These are phyloP conservation scores for Phoma sp. DNA, from an alignment of 2,329 filamentous ascomycete genomes.

Conservation along the genomic window DNA sequence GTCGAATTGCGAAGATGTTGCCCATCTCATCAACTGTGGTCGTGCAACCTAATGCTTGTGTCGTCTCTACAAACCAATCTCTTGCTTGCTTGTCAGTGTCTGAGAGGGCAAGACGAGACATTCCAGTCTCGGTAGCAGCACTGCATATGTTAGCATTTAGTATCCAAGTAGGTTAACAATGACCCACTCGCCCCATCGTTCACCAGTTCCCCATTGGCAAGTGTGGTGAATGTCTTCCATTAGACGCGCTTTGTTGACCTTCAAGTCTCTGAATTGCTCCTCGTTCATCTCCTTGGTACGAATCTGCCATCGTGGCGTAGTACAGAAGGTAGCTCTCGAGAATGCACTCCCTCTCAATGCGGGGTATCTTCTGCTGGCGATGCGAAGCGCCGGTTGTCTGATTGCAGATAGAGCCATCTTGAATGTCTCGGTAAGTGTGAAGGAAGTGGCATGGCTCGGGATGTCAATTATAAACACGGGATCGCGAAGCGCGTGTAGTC, in stretches of 20 bases:
- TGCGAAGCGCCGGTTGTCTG: constrained; percentile 23
- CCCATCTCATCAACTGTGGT: constrained; percentile 77
- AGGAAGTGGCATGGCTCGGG: constrained; percentile 13
- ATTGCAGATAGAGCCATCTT: constrained; percentile 23
- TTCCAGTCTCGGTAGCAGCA: constrained; percentile 70
- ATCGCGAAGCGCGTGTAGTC: constrained; percentile 18
- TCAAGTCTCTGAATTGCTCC: constrained; percentile 58
- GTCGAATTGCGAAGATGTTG: constrained; percentile 77
- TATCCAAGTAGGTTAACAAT: not conserved
- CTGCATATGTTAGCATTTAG: constrained; percentile 36
- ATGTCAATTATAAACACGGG: constrained; percentile 15
- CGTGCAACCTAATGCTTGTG: constrained; percentile 67
- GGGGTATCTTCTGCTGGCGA: constrained; percentile 31
- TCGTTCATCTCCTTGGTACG: constrained; percentile 58
- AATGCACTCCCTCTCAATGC: constrained; percentile 15
- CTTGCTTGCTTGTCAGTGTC: constrained; percentile 74
- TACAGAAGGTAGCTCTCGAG: constrained; percentile 33
- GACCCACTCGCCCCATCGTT: constrained; percentile 68
- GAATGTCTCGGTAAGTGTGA: constrained; percentile 2
- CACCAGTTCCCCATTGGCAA: constrained; percentile 69
- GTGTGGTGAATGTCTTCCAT: constrained; percentile 70
- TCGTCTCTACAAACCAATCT: constrained; percentile 75
- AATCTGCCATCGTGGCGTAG: constrained; percentile 42
- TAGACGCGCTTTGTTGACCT: constrained; percentile 64
- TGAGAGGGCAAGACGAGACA: constrained; percentile 75